A percentile compares a stretch with the other conserved stretches of the same genome.
Conservation (phyloP, 2,329 filamentous ascomycete genomes). For the Aspergillus tubingensis region DNA sequence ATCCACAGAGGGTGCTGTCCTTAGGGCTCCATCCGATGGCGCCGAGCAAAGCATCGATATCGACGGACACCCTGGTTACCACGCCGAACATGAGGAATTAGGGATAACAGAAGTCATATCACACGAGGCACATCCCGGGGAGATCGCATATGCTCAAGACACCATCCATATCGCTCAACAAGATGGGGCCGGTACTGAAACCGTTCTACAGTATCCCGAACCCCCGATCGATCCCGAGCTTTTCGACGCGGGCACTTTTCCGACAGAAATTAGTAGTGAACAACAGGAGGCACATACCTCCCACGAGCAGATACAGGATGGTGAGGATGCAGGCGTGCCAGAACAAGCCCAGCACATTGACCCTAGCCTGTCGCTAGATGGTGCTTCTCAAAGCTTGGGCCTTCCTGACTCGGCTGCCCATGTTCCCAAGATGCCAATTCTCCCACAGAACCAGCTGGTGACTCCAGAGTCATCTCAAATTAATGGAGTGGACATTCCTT, state of each 20-base stretch:
- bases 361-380: slow-evolving; percentile 19
- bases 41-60: not conserved
- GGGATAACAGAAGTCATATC: not conserved
- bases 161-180: slow-evolving; percentile 15
- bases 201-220: not conserved
- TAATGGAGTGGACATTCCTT: not conserved
- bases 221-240: slow-evolving; percentile 17
- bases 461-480: slow-evolving; percentile 30
- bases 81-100: slow-evolving; percentile 6
- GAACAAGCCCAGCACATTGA: slow-evolving; percentile 5
- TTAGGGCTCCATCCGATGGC: not conserved
- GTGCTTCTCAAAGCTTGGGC: slow-evolving; percentile 7
- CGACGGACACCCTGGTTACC: not conserved
- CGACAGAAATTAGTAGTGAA: not conserved
- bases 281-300: not conserved
- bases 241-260: not conserved
- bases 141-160: slow-evolving; percentile 18
- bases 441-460: slow-evolving; percentile 16
- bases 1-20: not conserved
- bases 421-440: not conserved
- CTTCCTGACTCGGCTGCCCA: not conserved
- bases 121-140: slow-evolving; percentile 20
- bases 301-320: not conserved
- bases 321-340: not conserved
- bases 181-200: slow-evolving; percentile 3